phyloP scores from a whole-genome alignment of 495 filamentous ascomycete species.

The Staphylotrichum longicolle region DNA sequence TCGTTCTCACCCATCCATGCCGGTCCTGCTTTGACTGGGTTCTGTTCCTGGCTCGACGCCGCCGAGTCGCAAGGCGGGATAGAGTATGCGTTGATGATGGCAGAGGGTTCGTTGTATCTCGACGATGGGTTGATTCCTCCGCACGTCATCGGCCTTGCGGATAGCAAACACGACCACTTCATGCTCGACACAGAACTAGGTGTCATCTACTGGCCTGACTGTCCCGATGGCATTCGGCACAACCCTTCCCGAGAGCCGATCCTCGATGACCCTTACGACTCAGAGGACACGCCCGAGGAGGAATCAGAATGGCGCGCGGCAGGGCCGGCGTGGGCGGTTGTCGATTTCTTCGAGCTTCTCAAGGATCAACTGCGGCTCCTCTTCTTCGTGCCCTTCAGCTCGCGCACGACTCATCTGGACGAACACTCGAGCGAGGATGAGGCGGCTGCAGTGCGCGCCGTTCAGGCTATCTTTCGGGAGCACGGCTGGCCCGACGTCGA shows the following conservation, averaged over 20 bases:
- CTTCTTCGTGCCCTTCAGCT: conserved; percentile 21
- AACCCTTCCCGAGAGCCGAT: conserved; percentile 1
- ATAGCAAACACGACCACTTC: conserved; percentile 17
- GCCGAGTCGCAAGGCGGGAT: too few relatives aligned
- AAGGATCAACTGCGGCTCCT: conserved; percentile 23
- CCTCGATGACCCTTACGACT: background rate
- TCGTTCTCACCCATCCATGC: too few relatives aligned
- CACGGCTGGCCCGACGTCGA: background rate
- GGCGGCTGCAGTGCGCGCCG: too few relatives aligned
- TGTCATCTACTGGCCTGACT: conserved; percentile 26
- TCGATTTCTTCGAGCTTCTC: conserved; percentile 25
- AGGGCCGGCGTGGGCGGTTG: conserved; percentile 20
- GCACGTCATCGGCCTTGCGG: conserved; percentile 24
- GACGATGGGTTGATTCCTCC: background rate
- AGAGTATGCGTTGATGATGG: too few relatives aligned
- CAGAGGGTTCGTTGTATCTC: too few relatives aligned
- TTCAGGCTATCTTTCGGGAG: background rate
- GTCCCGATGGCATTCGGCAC: conserved; percentile 1
- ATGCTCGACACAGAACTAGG: conserved; percentile 30
- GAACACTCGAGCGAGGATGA: too few relatives aligned
- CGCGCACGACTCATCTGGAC: background rate
- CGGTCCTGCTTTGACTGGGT: too few relatives aligned
- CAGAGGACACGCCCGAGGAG: background rate
- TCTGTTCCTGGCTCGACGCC: too few relatives aligned
- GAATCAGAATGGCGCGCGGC: conserved; percentile 16